Percentiles rank a stretch among this genome's conserved stretches.
Conservation (phyloP, 208 protist species). For the Wallacemonas sp. region DNA sequence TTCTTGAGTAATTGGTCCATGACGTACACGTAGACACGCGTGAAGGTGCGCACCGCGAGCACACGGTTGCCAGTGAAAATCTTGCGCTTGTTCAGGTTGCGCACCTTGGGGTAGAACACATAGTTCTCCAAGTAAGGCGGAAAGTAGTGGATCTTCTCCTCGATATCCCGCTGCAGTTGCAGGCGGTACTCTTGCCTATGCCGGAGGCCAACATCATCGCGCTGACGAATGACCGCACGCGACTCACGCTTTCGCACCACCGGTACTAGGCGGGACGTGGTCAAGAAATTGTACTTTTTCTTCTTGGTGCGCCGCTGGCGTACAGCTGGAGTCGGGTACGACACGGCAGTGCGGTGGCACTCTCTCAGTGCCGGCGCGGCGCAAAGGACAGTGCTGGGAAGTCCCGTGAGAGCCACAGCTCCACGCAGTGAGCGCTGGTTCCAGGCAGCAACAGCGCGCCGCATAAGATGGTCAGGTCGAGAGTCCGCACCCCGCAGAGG, state of each 20-base stretch:
- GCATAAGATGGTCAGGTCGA: too few species aligned
- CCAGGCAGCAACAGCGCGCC: too few species aligned
- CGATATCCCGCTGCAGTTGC: slow-evolving; percentile 40
- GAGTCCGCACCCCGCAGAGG: too few species aligned
- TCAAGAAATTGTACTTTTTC: slow-evolving; percentile 88
- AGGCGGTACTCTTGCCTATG: slow-evolving; percentile 39
- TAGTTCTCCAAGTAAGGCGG: slow-evolving; percentile 43
- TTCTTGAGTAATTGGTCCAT: slow-evolving; percentile 40
- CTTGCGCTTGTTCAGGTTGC: not conserved
- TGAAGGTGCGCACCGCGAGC: slow-evolving; percentile 11
- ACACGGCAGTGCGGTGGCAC: slow-evolving; percentile 21
- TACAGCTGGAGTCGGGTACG: slow-evolving; percentile 41
- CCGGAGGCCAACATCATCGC: slow-evolving; percentile 43
- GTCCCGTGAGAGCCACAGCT: not conserved
- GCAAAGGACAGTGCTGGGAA: not conserved
- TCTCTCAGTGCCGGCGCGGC: not conserved
- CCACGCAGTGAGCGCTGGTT: not conserved
- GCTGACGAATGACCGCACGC: slow-evolving; percentile 20
- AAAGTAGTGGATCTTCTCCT: slow-evolving; percentile 68
- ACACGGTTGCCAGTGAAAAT: slow-evolving; percentile 45
- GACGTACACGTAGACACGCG: slow-evolving; percentile 23
- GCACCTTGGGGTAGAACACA: slow-evolving; percentile 60
- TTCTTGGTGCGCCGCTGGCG: slow-evolving; percentile 3
- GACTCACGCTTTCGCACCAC: slow-evolving; percentile 10
- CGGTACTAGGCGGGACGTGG: slow-evolving; percentile 37